Conservation (phyloP, 257 asterid species). For the Fraxinus excelsior region DNA sequence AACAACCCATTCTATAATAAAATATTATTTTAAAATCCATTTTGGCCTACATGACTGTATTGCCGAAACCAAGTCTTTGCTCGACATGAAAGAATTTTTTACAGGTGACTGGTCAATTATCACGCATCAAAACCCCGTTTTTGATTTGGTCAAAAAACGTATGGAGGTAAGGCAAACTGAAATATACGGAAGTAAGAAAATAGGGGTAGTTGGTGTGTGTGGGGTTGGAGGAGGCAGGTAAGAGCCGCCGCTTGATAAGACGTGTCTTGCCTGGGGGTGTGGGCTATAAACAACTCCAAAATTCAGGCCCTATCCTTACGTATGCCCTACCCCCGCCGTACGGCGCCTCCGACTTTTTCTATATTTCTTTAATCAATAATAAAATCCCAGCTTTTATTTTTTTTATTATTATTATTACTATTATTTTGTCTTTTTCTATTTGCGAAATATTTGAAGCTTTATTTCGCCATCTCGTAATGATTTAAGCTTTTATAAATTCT, state of each 20-base stretch:
- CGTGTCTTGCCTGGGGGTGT: conserved; percentile 49
- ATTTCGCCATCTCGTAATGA: too few species aligned
- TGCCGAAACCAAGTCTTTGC: background rate
- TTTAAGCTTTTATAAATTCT: too few species aligned
- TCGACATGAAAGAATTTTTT: background rate
- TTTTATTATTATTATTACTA: too few species aligned
- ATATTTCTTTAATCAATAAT: too few species aligned
- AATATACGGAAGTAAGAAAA: background rate
- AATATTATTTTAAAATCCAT: too few species aligned
- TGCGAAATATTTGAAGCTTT: too few species aligned
- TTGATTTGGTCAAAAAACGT: background rate
- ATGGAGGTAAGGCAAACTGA: background rate
- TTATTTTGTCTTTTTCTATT: too few species aligned
- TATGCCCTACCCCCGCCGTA: conserved; percentile 36
- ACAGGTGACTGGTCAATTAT: background rate
- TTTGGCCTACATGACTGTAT: too few species aligned
- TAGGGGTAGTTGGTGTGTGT: background rate
- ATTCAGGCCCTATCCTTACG: conserved; percentile 38
- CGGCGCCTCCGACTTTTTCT: conserved; percentile 50
- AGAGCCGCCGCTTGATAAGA: conserved; percentile 72
- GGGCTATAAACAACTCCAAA: conserved; percentile 25
- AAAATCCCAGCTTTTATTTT: too few species aligned
- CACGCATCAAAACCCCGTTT: background rate
- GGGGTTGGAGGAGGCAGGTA: conserved; percentile 36
- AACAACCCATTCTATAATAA: too few species aligned